A percentile compares a stretch with the other conserved stretches of the same genome.
These are phyloP conservation scores for Chaetothyriales sp. DNA, from an alignment of 2,329 filamentous ascomycete genomes.

Conservation along the genomic window DNA sequence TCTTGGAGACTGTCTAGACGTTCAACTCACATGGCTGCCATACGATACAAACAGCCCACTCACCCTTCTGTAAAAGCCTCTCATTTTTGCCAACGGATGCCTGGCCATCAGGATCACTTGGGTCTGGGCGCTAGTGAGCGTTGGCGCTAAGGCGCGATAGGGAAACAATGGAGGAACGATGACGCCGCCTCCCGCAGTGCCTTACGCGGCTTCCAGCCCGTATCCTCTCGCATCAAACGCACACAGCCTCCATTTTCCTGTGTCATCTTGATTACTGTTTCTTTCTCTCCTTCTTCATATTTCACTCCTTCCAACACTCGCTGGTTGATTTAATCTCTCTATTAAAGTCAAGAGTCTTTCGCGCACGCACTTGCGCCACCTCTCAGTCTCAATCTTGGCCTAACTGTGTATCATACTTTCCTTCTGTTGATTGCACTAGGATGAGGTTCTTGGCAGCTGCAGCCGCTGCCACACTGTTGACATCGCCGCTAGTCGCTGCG, in stretches of 20 bases:
- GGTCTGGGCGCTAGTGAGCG: neutral
- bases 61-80: neutral
- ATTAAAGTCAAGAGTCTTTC: neutral
- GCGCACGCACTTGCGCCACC: neutral
- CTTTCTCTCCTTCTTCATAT: neutral
- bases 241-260: neutral
- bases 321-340: neutral
- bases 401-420: neutral
- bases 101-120: neutral
- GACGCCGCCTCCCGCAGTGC: neutral
- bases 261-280: neutral
- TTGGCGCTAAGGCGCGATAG: neutral
- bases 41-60: neutral
- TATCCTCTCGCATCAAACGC: neutral
- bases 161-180: neutral
- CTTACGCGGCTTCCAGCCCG: neutral
- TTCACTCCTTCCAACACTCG: neutral
- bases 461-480: neutral
- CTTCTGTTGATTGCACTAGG: neutral
- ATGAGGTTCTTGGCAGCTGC: neutral
- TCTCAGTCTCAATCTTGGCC: neutral
- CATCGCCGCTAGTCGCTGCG: conserved; percentile 13
- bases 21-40: neutral
- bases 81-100: neutral
- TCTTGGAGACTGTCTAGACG: neutral